Evolutionary conservation across 169 alveolate species (phyloP), one percentile per base, ranked within the genome.

Genomic region (Condylostoma magnum): DNA sequence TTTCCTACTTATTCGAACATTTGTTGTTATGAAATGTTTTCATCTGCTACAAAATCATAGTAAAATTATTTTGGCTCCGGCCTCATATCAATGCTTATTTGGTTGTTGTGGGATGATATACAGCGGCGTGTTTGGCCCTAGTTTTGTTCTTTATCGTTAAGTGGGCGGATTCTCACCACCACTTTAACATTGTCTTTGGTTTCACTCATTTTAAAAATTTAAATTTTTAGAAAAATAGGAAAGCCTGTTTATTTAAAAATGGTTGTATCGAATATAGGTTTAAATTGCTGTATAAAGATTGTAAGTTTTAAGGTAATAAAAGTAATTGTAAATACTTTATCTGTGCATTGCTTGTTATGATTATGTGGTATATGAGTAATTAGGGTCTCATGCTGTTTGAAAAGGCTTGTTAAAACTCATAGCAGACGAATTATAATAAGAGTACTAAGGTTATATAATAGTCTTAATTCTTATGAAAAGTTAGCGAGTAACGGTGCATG

Each of bases 111-210:
- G 22, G 41, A 37, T 38, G 60, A 41, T 10, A 65, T 43, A 20
- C 70, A 65, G 6, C 28, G n/a, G n/a, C n/a, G n/a, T 44, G 30
- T 50, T 4, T 36, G 63, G 53, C 33, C 33, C 36, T 75, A 70
- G 2, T 6, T n/a, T 28, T 20, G n/a, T 65, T 75, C 83, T 22
- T 46, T 33, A 12, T 43, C 72, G 41, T 67, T 76, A 6, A 56
- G 30, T 31, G 83, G 83, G 38, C 83, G 52, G n/a, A 76, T 67
- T 55, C 83, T 53, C 30, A 76, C 50, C 18, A 58, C 65, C 30
- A 76, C 83, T 67, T 56, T 83, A 60, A 89, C 82, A 71, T 87
- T 88, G 55, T 88, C 94, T 46, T 88, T 67, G 30, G 48, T 20
- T 28, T 63, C 73, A 43, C 47, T 41, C 73, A 63, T 63, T 63